Conservation (phyloP, 306 rosid species). For the Begonia masoniana region DNA sequence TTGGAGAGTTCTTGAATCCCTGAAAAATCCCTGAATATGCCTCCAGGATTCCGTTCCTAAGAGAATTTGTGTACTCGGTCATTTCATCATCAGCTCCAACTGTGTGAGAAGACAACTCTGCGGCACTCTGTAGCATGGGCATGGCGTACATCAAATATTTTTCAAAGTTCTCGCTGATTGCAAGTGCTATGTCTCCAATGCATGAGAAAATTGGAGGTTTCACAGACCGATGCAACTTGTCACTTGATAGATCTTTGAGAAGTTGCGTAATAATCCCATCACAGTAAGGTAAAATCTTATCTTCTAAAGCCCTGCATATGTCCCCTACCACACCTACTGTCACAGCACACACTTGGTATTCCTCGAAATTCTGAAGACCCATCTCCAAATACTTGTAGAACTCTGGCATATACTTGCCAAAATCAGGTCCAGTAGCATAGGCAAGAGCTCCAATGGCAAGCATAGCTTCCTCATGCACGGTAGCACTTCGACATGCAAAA, state of each 20-base stretch:
- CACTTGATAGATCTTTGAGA: constrained; percentile 77
- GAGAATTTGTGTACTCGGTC: constrained; percentile 68
- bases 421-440: constrained; percentile 60
- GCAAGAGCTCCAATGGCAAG: constrained; percentile 95
- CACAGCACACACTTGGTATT: constrained; percentile 82
- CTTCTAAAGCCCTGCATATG: constrained; percentile 83
- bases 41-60: constrained; percentile 88
- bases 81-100: constrained; percentile 69
- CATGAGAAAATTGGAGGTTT: constrained; percentile 87
- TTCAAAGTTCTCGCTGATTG: constrained; percentile 73
- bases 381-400: constrained; percentile 64
- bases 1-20: constrained; percentile 76
- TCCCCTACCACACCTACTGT: constrained; percentile 97
- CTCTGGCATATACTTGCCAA: constrained; percentile 72
- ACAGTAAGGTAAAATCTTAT: constrained; percentile 71
- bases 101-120: constrained; percentile 60
- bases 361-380: constrained; percentile 92
- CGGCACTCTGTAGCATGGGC: constrained; percentile 86
- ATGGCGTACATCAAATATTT: constrained; percentile 80
- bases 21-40: constrained; percentile 93
- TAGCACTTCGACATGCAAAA: constrained; percentile 80
- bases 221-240: constrained; percentile 78
- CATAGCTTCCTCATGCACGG: constrained; percentile 94
- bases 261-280: constrained; percentile 91
- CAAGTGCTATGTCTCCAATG: constrained; percentile 85